phyloP scores from a whole-genome alignment of 805 yeast genomes.

The Wickerhamiella australiensis region DNA sequence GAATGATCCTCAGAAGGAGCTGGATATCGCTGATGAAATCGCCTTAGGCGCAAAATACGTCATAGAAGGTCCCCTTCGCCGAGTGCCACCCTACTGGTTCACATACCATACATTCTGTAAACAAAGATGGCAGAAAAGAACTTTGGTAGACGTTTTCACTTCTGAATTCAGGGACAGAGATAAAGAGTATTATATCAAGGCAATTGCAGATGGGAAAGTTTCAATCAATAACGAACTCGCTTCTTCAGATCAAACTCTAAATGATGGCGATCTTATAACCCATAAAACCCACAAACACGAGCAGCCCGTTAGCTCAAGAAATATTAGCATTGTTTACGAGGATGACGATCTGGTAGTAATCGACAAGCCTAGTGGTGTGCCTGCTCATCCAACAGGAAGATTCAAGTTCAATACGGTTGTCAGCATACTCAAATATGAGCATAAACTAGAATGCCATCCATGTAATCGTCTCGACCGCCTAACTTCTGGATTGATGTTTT shows the following conservation, averaged over 20 bases:
- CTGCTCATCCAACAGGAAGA: constrained; percentile 88
- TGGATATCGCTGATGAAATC: constrained; percentile 20
- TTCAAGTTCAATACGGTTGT: constrained; percentile 74
- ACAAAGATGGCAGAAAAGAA: constrained; percentile 79
- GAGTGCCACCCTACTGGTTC: constrained; percentile 74
- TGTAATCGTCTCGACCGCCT: constrained; percentile 82
- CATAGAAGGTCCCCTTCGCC: constrained; percentile 39
- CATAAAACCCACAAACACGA: constrained; percentile 83
- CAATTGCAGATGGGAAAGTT: constrained; percentile 66
- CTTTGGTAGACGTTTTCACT: constrained; percentile 64
- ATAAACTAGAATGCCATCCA: constrained; percentile 57
- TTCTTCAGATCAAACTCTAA: constrained; percentile 46
- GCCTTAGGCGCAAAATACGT: constrained; percentile 27
- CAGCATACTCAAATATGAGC: constrained; percentile 60
- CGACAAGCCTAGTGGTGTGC: constrained; percentile 89
- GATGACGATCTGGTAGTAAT: constrained; percentile 68
- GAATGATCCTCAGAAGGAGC: constrained; percentile 21
- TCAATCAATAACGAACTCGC: constrained; percentile 59
- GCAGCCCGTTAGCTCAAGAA: constrained; percentile 57
- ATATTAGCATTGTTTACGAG: constrained; percentile 56
- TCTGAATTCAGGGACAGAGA: constrained; percentile 76
- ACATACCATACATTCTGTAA: constrained; percentile 89
- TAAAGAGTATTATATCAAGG: constrained; percentile 49
- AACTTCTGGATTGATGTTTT: constrained; percentile 87
- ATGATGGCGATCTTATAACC: constrained; percentile 71